Evolutionary conservation across 1,284 basidiomycete genomes (phyloP).

Genomic region (Cryptococcus neoformans): DNA sequence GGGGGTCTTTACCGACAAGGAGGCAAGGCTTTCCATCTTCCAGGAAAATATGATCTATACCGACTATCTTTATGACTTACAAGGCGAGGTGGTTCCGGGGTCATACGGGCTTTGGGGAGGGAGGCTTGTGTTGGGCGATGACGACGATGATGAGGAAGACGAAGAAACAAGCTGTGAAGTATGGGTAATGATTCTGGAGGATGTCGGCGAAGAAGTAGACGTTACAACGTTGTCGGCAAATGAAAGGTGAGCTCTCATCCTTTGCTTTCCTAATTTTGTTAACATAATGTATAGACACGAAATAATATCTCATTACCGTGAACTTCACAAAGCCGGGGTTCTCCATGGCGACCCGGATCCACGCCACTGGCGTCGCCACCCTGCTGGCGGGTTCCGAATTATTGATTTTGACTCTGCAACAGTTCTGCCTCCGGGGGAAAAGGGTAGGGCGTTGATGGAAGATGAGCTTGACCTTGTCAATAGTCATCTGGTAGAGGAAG

Average conservation of each 20-base stretch:
- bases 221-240: not conserved
- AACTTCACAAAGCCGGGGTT: not conserved
- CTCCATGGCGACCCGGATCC: not conserved
- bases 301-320: not conserved
- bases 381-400: not conserved
- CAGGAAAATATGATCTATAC: not conserved
- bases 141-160: not conserved
- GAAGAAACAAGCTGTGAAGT: not conserved
- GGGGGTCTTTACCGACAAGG: not conserved
- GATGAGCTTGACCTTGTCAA: conserved; percentile 1
- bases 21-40: not conserved
- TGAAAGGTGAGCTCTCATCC: not conserved
- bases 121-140: not conserved
- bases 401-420: not conserved
- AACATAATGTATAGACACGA: not conserved
- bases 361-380: not conserved
- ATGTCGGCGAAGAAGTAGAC: not conserved
- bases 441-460: not conserved
- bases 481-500: not conserved
- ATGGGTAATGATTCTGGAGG: not conserved
- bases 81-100: not conserved
- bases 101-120: not conserved
- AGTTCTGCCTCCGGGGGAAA: not conserved
- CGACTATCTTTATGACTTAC: not conserved
- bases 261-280: not conserved